phyloP scores from a whole-genome alignment of 2,329 filamentous ascomycete genomes.

The Aspergillus quadrilineatus region DNA sequence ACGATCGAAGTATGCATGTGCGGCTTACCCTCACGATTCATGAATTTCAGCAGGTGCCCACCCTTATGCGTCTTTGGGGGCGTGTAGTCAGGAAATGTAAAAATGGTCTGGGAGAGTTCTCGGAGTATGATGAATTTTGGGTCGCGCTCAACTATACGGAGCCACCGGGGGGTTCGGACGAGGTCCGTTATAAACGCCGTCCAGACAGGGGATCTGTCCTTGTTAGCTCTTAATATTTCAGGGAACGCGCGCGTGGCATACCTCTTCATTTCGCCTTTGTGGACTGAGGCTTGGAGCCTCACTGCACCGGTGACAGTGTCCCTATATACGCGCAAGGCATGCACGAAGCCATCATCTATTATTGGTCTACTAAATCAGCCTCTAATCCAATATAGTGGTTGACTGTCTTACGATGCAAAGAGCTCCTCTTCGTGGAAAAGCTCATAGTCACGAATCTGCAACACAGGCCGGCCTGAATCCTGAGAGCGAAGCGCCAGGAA shows the following conservation, averaged over 20 bases:
- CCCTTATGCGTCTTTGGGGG: conserved; percentile 38
- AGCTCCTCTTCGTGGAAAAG: conserved; percentile 49
- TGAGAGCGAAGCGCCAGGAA: conserved; percentile 60
- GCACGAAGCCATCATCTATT: conserved; percentile 51
- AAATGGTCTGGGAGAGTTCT: conserved; percentile 54
- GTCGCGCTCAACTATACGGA: conserved; percentile 37
- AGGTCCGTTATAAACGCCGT: conserved; percentile 57
- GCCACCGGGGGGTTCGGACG: conserved; percentile 49
- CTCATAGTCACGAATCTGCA: conserved; percentile 50
- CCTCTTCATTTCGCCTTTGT: conserved; percentile 53
- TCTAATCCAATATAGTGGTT: neutral
- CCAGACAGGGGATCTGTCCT: conserved; percentile 57
- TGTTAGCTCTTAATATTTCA: neutral
- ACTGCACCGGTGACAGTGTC: conserved; percentile 54
- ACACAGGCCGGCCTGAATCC: conserved; percentile 45
- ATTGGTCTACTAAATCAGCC: conserved; percentile 46
- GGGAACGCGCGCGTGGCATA: conserved; percentile 21
- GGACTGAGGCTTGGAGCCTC: conserved; percentile 57
- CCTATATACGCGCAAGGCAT: conserved; percentile 55
- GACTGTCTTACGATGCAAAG: conserved; percentile 49
- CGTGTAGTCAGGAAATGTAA: conserved; percentile 51
- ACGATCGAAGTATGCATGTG: neutral
- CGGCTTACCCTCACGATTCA: conserved; percentile 30
- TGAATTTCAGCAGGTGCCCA: conserved; percentile 44
- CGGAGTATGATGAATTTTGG: conserved; percentile 48